Evolutionary conservation across 768 basidiomycete genomes (phyloP).

Genomic region (Floccularia luteovirens): DNA sequence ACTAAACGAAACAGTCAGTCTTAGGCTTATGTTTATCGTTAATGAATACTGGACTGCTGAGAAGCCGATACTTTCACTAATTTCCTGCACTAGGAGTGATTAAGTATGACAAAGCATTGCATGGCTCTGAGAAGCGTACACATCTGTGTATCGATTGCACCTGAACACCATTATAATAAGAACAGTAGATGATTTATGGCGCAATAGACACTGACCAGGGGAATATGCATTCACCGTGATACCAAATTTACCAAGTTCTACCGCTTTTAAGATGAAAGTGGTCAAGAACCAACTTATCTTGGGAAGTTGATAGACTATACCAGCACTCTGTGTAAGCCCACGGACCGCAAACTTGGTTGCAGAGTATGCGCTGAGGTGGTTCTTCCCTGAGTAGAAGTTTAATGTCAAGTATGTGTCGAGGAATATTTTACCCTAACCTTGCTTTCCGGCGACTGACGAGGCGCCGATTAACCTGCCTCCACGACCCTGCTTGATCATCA

Average conservation of each 20-base stretch:
- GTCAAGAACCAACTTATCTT: no score
- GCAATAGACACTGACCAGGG: constrained; percentile 12
- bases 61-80: not conserved
- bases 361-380: constrained; percentile 16
- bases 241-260: constrained; percentile 13
- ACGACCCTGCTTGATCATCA: constrained; percentile 34
- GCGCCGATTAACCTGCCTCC: constrained; percentile 39
- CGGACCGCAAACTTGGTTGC: constrained; percentile 34
- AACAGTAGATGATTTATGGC: not conserved
- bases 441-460: constrained; percentile 28
- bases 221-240: constrained; percentile 29
- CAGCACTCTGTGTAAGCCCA: constrained; percentile 28
- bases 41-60: no score
- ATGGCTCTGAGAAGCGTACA: constrained; percentile 3
- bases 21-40: not conserved
- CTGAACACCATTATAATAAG: constrained; percentile 1
- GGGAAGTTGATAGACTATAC: constrained; percentile 8
- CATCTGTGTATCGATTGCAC: constrained; percentile 10
- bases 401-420: not conserved
- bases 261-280: constrained; percentile 6
- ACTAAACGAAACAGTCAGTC: no score
- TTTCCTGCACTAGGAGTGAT: not conserved
- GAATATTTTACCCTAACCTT: constrained; percentile 16
- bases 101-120: not conserved
- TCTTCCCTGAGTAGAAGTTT: not conserved